Evolutionary conservation across 441 rosid genomes (phyloP), one percentile per base, ranked within the genome.

Genomic region (Jatropha podagrica): DNA sequence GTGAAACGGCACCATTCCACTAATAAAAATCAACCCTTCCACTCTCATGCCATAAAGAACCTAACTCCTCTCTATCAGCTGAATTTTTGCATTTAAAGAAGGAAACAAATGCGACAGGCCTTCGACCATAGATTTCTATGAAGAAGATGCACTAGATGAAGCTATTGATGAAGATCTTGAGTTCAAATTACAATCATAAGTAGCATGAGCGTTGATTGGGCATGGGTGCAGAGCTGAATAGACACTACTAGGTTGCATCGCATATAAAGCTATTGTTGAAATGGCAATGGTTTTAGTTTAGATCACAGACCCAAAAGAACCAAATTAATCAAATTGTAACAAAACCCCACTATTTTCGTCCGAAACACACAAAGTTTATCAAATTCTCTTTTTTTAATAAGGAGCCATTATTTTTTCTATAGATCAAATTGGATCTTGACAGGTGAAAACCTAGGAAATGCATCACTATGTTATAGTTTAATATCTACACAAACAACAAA

Each of bases 71-170:
- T 1, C 86, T 85, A 37, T 79, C 86, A 20, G 81, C 80, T 1
- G 88, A 69, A 74, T 86, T 67, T 85, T 89, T n/a, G 77, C 88
- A 0, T 87, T 69, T 7, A 90, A 82, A 64, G 86, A 84, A 17
- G 99, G 86, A 84, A 95, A 91, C 58, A 95, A 84, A 41, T 91
- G 86, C 18, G 98, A 88, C 38, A 95, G 86, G 0, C 99, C 99
- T 11, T 98, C 99, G 18, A 87, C 78, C 17, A 79, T 79, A 0
- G 91, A 88, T 72, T 84, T 91, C 74, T 86, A 89, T 0, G 89
- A 83, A 12, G 92, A 73, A 12, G 93, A 70, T 2, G 85, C 67
- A 0, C 85, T 68, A 5, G 90, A 82, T 2, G 96, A 71, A 1
- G 90, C 60, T 3, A 92, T 71, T 0, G 97, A 77, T 2, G 96